phyloP scores from a whole-genome alignment of 2,329 filamentous ascomycete genomes.

The Cladorrhinum sp. region DNA sequence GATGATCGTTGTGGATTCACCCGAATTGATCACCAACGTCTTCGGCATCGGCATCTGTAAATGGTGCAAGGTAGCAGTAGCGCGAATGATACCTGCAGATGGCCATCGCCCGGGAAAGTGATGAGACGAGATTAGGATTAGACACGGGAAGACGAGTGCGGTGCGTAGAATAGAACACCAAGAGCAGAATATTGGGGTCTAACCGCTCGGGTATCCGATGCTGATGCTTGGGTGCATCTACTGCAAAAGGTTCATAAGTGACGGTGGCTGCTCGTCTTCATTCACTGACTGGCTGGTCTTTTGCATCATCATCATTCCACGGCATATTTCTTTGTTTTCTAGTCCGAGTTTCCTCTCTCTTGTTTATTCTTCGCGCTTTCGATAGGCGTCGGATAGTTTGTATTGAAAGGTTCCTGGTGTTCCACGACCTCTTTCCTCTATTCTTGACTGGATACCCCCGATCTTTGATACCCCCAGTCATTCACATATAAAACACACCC shows the following conservation, averaged over 20 bases:
- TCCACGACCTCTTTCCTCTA: not conserved
- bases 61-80: not conserved
- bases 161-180: too few relatives aligned
- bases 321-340: not conserved
- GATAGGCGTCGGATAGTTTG: too few relatives aligned
- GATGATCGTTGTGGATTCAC: not conserved
- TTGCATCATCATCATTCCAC: not conserved
- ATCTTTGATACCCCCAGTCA: constrained; percentile 7
- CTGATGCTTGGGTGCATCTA: not conserved
- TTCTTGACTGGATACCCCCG: not conserved
- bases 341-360: constrained; percentile 1
- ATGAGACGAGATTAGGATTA: not conserved
- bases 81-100: not conserved
- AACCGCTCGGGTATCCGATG: not conserved
- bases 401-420: constrained; percentile 8
- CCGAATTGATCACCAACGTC: too few relatives aligned
- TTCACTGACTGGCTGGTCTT: not conserved
- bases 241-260: not conserved
- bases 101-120: not conserved
- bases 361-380: too few relatives aligned
- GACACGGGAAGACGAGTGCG: not conserved
- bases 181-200: not conserved
- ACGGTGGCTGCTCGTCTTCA: not conserved
- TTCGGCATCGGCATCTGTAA: not conserved
- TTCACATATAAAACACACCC: not conserved